These are phyloP conservation scores for Oligophagozyma castellii DNA, from an alignment of 1,139 yeast genomes.

Conservation along the genomic window DNA sequence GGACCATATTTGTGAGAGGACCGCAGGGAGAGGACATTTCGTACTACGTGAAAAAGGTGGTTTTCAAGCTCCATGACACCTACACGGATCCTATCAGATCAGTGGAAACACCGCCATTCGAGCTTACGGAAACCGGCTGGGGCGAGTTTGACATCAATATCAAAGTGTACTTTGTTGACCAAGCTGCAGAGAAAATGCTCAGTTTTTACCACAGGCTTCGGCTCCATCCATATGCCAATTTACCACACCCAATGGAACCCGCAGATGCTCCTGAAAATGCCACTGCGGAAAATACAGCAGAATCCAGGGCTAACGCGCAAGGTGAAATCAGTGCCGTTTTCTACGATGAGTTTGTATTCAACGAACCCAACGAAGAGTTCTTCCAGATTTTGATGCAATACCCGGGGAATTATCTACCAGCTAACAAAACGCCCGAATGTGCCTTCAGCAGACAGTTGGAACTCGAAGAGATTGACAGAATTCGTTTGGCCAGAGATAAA, in stretches of 20 bases:
- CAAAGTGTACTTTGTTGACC: conserved; percentile 72
- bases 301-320: conserved; percentile 6
- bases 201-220: conserved; percentile 81
- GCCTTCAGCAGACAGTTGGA: conserved; percentile 47
- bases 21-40: conserved; percentile 74
- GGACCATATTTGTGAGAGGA: conserved; percentile 90
- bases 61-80: conserved; percentile 89
- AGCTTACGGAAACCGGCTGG: conserved; percentile 98
- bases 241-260: conserved; percentile 22
- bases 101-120: conserved; percentile 82
- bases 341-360: conserved; percentile 86
- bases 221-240: conserved; percentile 66
- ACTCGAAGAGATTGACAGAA: conserved; percentile 62
- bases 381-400: conserved; percentile 57
- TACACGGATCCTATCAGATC: conserved; percentile 75
- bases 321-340: conserved; percentile 49
- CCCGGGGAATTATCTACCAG: conserved; percentile 66
- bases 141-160: conserved; percentile 94
- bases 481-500: conserved; percentile 50
- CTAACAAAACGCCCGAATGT: conserved; percentile 33
- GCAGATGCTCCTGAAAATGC: conserved; percentile 3
- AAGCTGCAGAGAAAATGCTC: conserved; percentile 78
- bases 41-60: conserved; percentile 76
- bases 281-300: conserved; percentile 3
- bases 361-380: conserved; percentile 86